These are phyloP conservation scores for Gossypium thurberi DNA, from an alignment of 345 rosid species.

Conservation along the genomic window DNA sequence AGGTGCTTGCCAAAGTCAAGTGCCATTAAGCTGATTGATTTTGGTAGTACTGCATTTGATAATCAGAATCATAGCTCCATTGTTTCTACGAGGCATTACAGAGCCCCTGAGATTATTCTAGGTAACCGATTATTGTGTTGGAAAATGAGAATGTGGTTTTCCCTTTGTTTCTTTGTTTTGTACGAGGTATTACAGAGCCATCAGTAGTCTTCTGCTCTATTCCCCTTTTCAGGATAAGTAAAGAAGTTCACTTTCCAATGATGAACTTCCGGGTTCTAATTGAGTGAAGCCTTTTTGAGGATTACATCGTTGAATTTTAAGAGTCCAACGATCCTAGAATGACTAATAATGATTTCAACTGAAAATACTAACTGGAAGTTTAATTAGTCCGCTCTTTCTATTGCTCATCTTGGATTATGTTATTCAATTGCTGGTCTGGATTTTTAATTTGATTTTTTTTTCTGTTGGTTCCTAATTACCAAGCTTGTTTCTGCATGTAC, in stretches of 20 bases:
- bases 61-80: slow-evolving; percentile 72
- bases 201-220: slow-evolving; percentile 6
- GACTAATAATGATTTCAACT: not conserved
- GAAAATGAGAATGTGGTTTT: slow-evolving; percentile 13
- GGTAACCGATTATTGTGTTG: slow-evolving; percentile 38
- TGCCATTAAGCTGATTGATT: slow-evolving; percentile 87
- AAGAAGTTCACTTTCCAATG: not conserved
- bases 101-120: slow-evolving; percentile 82
- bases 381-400: not conserved
- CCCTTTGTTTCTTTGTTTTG: slow-evolving; percentile 14
- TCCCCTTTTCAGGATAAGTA: slow-evolving; percentile 1
- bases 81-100: slow-evolving; percentile 79
- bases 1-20: slow-evolving; percentile 78
- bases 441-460: not conserved
- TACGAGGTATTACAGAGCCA: not conserved
- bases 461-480: not conserved
- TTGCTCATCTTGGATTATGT: not conserved
- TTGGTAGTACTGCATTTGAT: slow-evolving; percentile 76
- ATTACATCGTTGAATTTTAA: not conserved
- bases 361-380: not conserved
- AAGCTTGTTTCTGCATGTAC: not conserved
- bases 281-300: not conserved
- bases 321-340: not conserved
- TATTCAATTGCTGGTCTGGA: not conserved
- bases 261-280: not conserved